Base-by-base conservation (phyloP, 2,329 filamentous ascomycete genomes). In the Epichloe scottii region DNA sequence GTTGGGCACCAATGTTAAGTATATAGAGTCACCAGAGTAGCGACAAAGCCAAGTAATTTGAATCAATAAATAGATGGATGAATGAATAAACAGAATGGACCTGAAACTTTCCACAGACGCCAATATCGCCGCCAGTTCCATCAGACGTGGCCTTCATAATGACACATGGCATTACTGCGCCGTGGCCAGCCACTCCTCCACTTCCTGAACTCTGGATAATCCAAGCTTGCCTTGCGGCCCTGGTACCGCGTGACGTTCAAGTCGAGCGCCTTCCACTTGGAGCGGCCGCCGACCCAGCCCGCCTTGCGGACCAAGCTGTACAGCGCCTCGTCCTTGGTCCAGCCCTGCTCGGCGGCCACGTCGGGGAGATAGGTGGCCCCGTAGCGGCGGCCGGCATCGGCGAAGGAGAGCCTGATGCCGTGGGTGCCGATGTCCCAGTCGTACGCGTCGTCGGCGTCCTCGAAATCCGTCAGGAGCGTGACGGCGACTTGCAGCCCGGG, bases 231-330 rank as follows among this genome's bases (percentile, higher is more conserved):
- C 72, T 88, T 90, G 69, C 82, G 82, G 19, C 93, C 93, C 68
- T 93, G 87, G 66, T 97, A 98, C 58, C 87, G 78, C 51, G 90
- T 82, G 2, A 93, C 81, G 59, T 82, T 82, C 65, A 95, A 73
- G 48, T 87, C 81, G 19, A 96, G 81, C 53, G 88, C 83, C 57
- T 77, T 77, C 91, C 90, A 97, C 40, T 79, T 76, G 1, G 85
- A 85, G 55, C 76, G 80, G 77, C 83, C 88, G 1, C 89, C 89
- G 52, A 77, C 77, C 90, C 90, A 98, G 1, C 93, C 93, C 0
- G 90, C 90, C 75, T 98, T 98, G 53, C 88, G 78, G 84, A 96
- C 93, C 63, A 97, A 70, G 67, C 87, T 94, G 50, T 89, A 77
- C 3, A 98, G 68, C 0, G 91, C 87, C 74, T 97, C 88, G 64